Base-by-base conservation (phyloP, 1,139 yeast species). In the Geotrichum candidum region DNA sequence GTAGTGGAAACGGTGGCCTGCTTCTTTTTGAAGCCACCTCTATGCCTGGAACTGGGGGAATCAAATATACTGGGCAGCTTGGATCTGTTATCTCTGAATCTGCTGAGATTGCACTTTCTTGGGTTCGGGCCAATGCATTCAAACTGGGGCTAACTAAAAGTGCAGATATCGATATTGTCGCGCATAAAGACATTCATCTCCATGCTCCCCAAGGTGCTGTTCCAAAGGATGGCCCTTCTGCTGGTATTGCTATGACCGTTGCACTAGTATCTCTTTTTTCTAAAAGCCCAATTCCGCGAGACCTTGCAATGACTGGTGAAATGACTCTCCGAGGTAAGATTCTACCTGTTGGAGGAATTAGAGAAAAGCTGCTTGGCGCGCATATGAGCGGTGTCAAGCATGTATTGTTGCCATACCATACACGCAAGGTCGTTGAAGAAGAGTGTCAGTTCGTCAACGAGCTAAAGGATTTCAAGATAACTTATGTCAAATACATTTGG, bases 281-380 rank as follows among this genome's bases (percentile, higher is more conserved):
- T 60, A 82, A 86, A 64, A 82, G 80, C 64, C 86, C 91, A 0
- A 88, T 90, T 13, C 86, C 88, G 6, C 74, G 82, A 15, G 80
- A 82, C 61, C 77, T 90, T 63, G 97, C 97, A 62, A 89, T 91
- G 96, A 91, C 97, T 0, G 97, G 97, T 3, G 97, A 91, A 72
- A 86, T 91, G 67, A 90, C 97, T 0, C 79, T 91, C 29, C 80
- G 96, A 48, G 97, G 97, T 1, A 83, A 88, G 69, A 89, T 91
- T 0, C 78, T 91, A 59, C 96, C 96, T 3, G 91, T 91, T 67
- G 97, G 97, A 5, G 97, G 97, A 1, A 81, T 91, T 45, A 84
- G 88, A 63, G 97, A 90, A 72, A 90, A 90, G 74, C 76, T 90
- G 57, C 78, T 89, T 57, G 96, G 96, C 1, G 96, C 96, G 0